Percentiles rank a stretch among this genome's conserved stretches.
phyloP scores from a whole-genome alignment of 129 eudicot genomes.

The Lactuca sativa region DNA sequence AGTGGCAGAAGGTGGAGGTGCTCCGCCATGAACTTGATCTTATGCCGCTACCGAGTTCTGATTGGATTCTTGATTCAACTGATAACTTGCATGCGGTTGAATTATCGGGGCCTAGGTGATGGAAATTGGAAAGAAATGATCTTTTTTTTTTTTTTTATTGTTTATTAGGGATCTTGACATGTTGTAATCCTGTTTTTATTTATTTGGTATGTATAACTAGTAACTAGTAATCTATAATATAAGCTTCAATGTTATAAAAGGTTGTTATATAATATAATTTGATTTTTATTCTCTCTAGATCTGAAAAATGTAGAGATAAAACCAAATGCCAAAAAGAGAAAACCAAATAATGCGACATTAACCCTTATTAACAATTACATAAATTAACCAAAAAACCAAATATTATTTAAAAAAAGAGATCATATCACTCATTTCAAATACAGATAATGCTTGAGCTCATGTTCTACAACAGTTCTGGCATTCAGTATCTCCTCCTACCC shows the following conservation, averaged over 20 bases:
- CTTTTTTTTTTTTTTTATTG: not conserved
- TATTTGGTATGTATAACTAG: not conserved
- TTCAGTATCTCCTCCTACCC: not conserved
- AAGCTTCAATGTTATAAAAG: not conserved
- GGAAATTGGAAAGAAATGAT: not conserved
- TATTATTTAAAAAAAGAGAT: not conserved
- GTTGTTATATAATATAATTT: not conserved
- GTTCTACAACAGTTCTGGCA: slow-evolving; percentile 21
- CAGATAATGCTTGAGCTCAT: not conserved
- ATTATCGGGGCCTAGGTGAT: slow-evolving; percentile 72
- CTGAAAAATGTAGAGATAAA: too few species aligned
- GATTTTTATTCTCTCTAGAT: too few species aligned
- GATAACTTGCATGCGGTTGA: slow-evolving; percentile 74
- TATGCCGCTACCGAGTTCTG: slow-evolving; percentile 59
- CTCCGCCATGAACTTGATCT: slow-evolving; percentile 70
- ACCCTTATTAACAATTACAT: too few species aligned
- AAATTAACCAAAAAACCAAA: too few species aligned
- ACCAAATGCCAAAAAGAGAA: too few species aligned
- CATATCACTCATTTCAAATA: not conserved
- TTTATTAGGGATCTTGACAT: too few species aligned
- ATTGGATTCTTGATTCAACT: slow-evolving; percentile 75
- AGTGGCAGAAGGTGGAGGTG: slow-evolving; percentile 89
- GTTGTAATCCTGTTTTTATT: not conserved
- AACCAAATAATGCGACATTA: too few species aligned
- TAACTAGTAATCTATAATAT: slow-evolving; percentile 6